Evolutionary conservation across 2,329 filamentous ascomycete genomes (phyloP), one percentile per base, ranked within the genome.

Genomic region (Pseudocercospora fuligena): DNA sequence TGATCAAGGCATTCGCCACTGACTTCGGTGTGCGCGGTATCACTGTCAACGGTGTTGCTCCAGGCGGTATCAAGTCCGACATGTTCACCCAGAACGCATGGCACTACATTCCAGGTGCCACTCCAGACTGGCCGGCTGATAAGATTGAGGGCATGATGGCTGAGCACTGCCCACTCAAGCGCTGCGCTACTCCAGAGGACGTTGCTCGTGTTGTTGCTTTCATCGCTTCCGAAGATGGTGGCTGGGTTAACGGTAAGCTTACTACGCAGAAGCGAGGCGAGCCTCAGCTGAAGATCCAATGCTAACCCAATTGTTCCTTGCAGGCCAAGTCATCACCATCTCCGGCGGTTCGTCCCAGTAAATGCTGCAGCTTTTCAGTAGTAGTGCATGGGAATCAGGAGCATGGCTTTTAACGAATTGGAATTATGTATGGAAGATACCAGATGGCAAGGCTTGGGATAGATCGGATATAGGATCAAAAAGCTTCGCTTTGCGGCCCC

Each of bases 41-140:
- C 75, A 92, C 89, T 0, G 89, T 90, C 79, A 92, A 92, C 73
- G 89, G 88, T 70, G 88, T 92, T 56, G 90, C 90, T 1, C 90
- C 90, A 1, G 89, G 89, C 64, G 89, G 89, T 53, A 89, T 92
- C 82, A 90, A 91, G 85, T 89, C 85, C 51, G 91, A 93, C 78
- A 93, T 93, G 90, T 93, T 90, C 81, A 84, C 89, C 23, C 73
- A 75, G 66, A 76, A 77, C 62, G 75, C 75, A 58, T 77, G 75
- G 72, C 69, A 70, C 56, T 73, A 84, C 70, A 84, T 84, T 49
- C 82, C 83, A 0, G 81, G 82, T 3, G 83, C 79, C 9, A 79
- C 76, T 4, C 82, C 82, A n/a, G 82, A 84, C 33, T 82, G 80
- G 79, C 77, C 82, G 0, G 81, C 81, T 0, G 81, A 82, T 64